Percentiles rank a stretch among this genome's conserved stretches.
Evolutionary conservation across 345 rosid genomes (phyloP).

Genomic region (Excoecaria agallocha): DNA sequence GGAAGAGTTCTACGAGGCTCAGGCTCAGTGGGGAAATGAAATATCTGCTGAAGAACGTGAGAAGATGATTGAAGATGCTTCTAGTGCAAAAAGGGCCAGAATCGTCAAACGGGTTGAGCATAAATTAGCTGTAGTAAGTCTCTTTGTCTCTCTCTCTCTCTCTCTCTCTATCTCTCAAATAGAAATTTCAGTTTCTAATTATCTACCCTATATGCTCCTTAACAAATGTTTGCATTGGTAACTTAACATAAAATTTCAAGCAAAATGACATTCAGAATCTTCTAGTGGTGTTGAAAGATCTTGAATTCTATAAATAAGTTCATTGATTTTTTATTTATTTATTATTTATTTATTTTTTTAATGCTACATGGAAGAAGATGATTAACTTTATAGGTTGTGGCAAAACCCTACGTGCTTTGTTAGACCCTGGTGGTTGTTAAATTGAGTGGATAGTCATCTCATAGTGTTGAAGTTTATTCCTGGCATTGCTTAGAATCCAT

Average conservation of each 20-base stretch:
- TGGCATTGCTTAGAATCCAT: neutral
- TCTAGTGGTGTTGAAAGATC: neutral
- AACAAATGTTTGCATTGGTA: too few relatives aligned
- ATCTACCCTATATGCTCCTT: neutral
- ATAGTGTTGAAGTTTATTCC: neutral
- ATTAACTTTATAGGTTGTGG: neutral
- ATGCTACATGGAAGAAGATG: too few relatives aligned
- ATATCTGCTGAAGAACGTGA: slow-evolving; percentile 71
- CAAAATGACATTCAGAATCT: neutral
- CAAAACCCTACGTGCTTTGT: neutral
- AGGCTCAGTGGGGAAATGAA: slow-evolving; percentile 88
- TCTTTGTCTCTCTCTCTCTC: neutral
- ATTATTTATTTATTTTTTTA: too few relatives aligned
- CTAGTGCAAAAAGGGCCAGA: slow-evolving; percentile 60
- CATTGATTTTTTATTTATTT: neutral
- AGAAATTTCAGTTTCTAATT: neutral
- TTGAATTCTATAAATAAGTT: neutral
- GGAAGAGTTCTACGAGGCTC: slow-evolving; percentile 97
- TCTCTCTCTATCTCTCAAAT: slow-evolving; percentile 7
- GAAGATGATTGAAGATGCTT: slow-evolving; percentile 87
- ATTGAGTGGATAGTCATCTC: neutral
- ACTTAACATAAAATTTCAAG: neutral
- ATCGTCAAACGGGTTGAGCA: slow-evolving; percentile 72
- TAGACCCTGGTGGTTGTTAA: slow-evolving; percentile 7
- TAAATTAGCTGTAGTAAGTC: slow-evolving; percentile 75